These are phyloP conservation scores for Chrysoporthe cubensis DNA, from an alignment of 2,329 filamentous ascomycete genomes.

Conservation along the genomic window DNA sequence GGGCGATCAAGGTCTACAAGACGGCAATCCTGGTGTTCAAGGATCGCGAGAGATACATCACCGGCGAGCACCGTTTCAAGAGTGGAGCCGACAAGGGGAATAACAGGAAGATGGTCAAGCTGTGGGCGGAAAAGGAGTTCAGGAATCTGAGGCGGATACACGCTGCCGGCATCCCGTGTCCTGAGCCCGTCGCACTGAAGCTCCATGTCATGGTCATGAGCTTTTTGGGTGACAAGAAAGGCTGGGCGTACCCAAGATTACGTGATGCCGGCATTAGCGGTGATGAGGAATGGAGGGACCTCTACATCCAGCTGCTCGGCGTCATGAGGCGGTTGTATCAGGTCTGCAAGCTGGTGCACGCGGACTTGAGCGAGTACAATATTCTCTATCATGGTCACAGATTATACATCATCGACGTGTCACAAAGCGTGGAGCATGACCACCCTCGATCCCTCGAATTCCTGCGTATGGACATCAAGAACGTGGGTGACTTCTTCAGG, in stretches of 20 bases:
- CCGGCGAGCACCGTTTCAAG: constrained; percentile 90
- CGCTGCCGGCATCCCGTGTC: constrained; percentile 83
- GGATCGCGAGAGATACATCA: constrained; percentile 94
- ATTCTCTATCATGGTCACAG: constrained; percentile 82
- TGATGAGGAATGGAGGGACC: constrained; percentile 72
- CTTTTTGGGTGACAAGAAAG: constrained; percentile 85
- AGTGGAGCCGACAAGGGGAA: constrained; percentile 91
- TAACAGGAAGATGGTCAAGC: constrained; percentile 95
- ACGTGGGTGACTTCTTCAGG: constrained; percentile 90
- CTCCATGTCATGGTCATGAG: constrained; percentile 96
- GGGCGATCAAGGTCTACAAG: constrained; percentile 99
- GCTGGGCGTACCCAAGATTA: constrained; percentile 84
- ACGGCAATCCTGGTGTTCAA: constrained; percentile 98
- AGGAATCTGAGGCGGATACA: constrained; percentile 87
- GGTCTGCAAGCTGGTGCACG: constrained; percentile 87
- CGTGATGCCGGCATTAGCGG: constrained; percentile 80
- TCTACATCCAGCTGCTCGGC: constrained; percentile 83
- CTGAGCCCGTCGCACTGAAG: constrained; percentile 85
- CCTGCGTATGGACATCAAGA: constrained; percentile 97
- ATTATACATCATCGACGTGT: constrained; percentile 96
- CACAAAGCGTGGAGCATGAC: constrained; percentile 95
- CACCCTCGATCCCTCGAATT: constrained; percentile 93
- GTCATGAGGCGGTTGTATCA: constrained; percentile 96
- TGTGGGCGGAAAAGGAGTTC: constrained; percentile 99
- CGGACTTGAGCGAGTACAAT: constrained; percentile 98